A percentile compares a stretch with the other conserved stretches of the same genome.
Conservation (phyloP, 192 early-diverging fungal species). For the Funneliformis geosporum region DNA sequence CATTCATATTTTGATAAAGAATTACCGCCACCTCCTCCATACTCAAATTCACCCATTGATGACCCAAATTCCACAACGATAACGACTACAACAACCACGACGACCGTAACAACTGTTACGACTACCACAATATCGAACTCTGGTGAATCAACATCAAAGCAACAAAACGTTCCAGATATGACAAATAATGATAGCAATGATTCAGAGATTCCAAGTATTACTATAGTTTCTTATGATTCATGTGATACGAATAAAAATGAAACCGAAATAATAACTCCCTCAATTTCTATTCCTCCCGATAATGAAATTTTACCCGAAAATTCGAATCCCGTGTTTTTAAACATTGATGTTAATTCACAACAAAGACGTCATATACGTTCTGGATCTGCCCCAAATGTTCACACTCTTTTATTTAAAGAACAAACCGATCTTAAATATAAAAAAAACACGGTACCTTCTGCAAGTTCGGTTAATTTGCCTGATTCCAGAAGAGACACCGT, state of each 20-base stretch:
- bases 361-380: neutral
- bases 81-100: slow-evolving; percentile 21
- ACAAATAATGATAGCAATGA: neutral
- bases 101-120: slow-evolving; percentile 9
- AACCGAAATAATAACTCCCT: neutral
- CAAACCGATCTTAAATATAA: neutral
- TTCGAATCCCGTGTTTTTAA: neutral
- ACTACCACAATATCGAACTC: slow-evolving; percentile 16
- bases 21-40: neutral
- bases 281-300: too few species aligned
- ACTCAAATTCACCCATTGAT: neutral
- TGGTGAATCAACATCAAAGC: neutral
- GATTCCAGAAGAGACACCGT: neutral
- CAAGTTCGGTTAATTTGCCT: slow-evolving; percentile 13
- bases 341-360: too few species aligned
- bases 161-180: neutral
- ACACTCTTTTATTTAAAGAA: neutral
- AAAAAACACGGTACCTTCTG: neutral
- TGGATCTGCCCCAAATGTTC: slow-evolving; percentile 5
- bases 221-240: neutral
- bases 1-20: neutral
- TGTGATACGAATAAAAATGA: neutral
- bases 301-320: neutral
- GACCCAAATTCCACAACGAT: neutral
- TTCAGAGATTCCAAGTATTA: neutral